Evolutionary conservation across 2,329 filamentous ascomycete species (phyloP).

Genomic region (Nemania sp.): DNA sequence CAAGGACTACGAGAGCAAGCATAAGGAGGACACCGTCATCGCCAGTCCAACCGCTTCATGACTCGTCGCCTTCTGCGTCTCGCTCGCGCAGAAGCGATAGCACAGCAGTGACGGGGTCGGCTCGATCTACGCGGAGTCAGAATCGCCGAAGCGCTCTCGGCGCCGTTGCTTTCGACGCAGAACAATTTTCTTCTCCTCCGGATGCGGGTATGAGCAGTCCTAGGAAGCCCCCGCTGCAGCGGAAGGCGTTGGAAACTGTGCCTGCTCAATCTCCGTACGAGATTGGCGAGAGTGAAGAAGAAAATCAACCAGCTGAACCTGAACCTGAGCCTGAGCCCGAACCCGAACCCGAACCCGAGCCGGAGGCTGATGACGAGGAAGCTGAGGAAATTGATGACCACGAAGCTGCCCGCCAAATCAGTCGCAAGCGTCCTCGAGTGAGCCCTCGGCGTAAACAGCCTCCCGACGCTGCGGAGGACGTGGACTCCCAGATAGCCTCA

Average conservation of each 20-base stretch:
- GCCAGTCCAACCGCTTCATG: conserved; percentile 23
- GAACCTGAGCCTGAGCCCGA: background rate
- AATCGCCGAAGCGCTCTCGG: conserved; percentile 30
- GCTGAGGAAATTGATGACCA: conserved; percentile 51
- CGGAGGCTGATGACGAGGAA: conserved; percentile 26
- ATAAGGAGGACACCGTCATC: conserved; percentile 26
- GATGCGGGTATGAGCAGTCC: conserved; percentile 37
- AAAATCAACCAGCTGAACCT: conserved; percentile 13
- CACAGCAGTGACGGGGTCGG: conserved; percentile 29
- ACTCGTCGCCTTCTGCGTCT: conserved; percentile 30
- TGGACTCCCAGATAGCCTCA: conserved; percentile 44
- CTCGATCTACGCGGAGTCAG: conserved; percentile 35
- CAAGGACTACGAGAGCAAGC: conserved; percentile 39
- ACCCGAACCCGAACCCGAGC: background rate
- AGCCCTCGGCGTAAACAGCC: conserved; percentile 45
- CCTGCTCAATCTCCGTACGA: conserved; percentile 24
- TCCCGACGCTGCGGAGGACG: conserved; percentile 46
- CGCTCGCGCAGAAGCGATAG: conserved; percentile 32
- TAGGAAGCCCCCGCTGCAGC: conserved; percentile 36
- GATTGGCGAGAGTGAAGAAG: conserved; percentile 34
- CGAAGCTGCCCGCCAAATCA: conserved; percentile 49
- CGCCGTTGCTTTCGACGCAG: conserved; percentile 15
- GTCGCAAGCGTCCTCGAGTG: conserved; percentile 49
- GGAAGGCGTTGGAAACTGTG: conserved; percentile 21
- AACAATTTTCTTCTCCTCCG: conserved; percentile 38